Base-by-base conservation (phyloP, 2,329 filamentous ascomycete genomes). In the Penicillium sp. region DNA sequence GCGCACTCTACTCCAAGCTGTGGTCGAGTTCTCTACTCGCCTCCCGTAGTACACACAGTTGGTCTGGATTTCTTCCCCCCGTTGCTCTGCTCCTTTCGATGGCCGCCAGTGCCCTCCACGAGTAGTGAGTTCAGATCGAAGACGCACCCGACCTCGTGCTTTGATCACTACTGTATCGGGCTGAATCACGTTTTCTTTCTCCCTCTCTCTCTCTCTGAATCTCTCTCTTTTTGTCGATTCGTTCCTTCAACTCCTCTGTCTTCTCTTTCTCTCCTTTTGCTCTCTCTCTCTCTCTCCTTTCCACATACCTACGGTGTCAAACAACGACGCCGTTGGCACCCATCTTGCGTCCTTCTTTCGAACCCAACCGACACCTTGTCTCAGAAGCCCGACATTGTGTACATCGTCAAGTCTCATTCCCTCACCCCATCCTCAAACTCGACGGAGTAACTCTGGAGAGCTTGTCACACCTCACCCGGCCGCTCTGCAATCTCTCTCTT, bases 101-200 rank as follows among this genome's bases (percentile, higher is more conserved):
- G 49, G 49, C 48, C 39, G 29, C 27, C 28, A 40, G n/a, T 47
- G 38, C 42, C 49, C 24, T 39, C 33, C 13, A 44, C 11, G 43
- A 26, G 43, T 33, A 47, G 36, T 48, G 40, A 47, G 38, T 45
- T 39, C 18, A 37, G 33, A 45, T 45, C 33, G 25, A 34, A 45
- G 43, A 38, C 43, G 32, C 35, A 38, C 11, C 43, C 35, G 43
- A 9, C 35, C n/a, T 45, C 43, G 35, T 36, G 29, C 29, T 32
- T 18, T 7, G 29, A 32, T 45, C 43, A 25, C 35, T 39, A 25
- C 36, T 8, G 7, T 35, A 34, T 18, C 41, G 42, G 42, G 12
- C 25, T 11, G 29, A 8, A 11, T 32, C 11, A 32, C 6, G 11
- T 32, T 32, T 32, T 32, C 4, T 32, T 5, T 32, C 11, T 32